Conservation (phyloP, 2,329 filamentous ascomycete genomes). For the Fusarium miscanthi region DNA sequence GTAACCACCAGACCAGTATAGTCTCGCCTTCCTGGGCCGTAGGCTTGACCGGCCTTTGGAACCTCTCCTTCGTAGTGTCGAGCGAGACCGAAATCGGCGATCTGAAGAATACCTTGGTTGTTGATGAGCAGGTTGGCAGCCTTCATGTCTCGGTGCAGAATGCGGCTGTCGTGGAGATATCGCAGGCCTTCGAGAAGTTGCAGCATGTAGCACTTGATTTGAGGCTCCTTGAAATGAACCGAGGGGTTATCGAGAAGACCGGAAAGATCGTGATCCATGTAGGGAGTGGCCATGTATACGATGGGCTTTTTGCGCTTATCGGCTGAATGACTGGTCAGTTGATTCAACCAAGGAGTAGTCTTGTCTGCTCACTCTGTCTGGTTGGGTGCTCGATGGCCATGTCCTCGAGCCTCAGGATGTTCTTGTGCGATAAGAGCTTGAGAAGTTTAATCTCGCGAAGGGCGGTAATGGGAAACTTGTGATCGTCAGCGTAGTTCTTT, state of each 20-base stretch:
- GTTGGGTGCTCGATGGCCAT: constrained; percentile 90
- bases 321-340: constrained; percentile 55
- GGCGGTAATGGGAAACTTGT: constrained; percentile 93
- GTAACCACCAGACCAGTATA: constrained; percentile 98
- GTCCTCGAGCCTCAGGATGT: constrained; percentile 88
- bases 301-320: constrained; percentile 85
- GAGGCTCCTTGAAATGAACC: constrained; percentile 85
- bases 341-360: not conserved
- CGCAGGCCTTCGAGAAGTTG: constrained; percentile 90
- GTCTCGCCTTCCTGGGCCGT: constrained; percentile 86
- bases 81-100: constrained; percentile 96
- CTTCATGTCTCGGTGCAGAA: constrained; percentile 98
- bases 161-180: constrained; percentile 90
- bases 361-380: constrained; percentile 64
- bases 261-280: constrained; percentile 99
- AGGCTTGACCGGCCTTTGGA: constrained; percentile 80
- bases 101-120: constrained; percentile 92
- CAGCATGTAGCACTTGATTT: constrained; percentile 98
- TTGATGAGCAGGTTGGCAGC: constrained; percentile 97
- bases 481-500: constrained; percentile 18
- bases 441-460: constrained; percentile 97
- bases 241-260: constrained; percentile 94
- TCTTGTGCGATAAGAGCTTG: constrained; percentile 92
- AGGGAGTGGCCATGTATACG: constrained; percentile 98
- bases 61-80: constrained; percentile 89